Conservation (phyloP, 176 grass and related monocot species). For the Carex scoparia region DNA sequence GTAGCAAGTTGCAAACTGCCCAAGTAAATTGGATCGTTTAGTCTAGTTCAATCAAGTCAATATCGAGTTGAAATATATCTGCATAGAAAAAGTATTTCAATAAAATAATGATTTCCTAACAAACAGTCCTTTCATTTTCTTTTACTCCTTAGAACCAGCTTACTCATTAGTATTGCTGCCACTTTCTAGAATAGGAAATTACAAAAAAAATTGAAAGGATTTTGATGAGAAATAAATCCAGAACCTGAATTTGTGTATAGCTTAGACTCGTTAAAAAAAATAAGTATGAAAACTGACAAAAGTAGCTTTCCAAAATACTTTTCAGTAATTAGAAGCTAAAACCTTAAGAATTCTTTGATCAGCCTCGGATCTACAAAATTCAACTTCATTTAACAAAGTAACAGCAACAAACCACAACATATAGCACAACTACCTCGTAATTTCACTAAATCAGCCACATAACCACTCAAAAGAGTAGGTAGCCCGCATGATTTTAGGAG, state of each 20-base stretch:
- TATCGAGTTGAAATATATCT: neutral
- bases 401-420: neutral
- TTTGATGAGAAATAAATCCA: neutral
- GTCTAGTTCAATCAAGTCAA: neutral
- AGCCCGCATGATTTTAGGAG: neutral
- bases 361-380: conserved; percentile 11
- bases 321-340: conserved; percentile 5
- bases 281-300: neutral
- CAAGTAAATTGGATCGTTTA: neutral
- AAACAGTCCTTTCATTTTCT: too few species aligned
- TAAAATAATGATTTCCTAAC: too few species aligned
- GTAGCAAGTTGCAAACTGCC: neutral
- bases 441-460: neutral
- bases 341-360: neutral
- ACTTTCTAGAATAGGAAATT: neutral
- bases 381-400: neutral
- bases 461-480: conserved; percentile 7
- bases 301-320: neutral
- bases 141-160: neutral
- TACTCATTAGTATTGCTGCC: neutral
- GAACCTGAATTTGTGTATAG: neutral
- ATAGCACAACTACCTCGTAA: neutral
- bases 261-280: neutral
- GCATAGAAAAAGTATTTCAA: neutral
- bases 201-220: neutral